Base-by-base conservation (phyloP, 2,329 filamentous ascomycete genomes). In the Diplodia mutila region DNA sequence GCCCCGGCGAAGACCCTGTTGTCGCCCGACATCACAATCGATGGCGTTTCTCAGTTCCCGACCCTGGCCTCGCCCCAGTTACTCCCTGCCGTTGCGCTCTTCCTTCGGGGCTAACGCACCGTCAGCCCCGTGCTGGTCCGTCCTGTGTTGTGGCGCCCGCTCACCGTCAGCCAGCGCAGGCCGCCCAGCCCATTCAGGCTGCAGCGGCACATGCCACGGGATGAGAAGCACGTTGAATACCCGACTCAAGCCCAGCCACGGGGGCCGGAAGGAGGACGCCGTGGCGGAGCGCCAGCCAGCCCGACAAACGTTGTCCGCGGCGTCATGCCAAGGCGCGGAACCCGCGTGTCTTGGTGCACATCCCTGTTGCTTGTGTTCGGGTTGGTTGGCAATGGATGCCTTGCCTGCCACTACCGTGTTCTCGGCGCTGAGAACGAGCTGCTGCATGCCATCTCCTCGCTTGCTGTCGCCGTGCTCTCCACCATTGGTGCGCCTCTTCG, bases 311-410 rank as follows among this genome's bases (percentile, higher is more conserved):
- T 39, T 25, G 23, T 61, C 39, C 12, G 34, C 39, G 23, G 55
- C 55, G 55, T 32, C 37, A 46, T 37, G 59, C 59, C 59, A 63
- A 63, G 59, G 59, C 59, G 59, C 59, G 59, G 59, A 63, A 51
- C 27, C 29, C 29, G 59, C 59, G 3, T 34, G 46, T 32, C 59
- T 51, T 37, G 59, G 46, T 14, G 16, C 4, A 7, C 39, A 61
- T 34, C 57, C 57, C 39, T 61, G 57, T 34, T 61, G 57, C 39
- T 48, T 34, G 57, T 61, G 25, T n/a, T 32, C 57, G 57, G 57
- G 39, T 48, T 48, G 57, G 39, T 39, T 49, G 39, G 42, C 39
- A 21, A 16, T 25, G 9, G 37, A 18, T 5, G 25, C 27, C 18
- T 18, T 6, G 39, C 23, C 39, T 46, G 37, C 16, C 34, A 18